Base-by-base conservation (phyloP, 345 rosid genomes). In the Luvunga scandens region DNA sequence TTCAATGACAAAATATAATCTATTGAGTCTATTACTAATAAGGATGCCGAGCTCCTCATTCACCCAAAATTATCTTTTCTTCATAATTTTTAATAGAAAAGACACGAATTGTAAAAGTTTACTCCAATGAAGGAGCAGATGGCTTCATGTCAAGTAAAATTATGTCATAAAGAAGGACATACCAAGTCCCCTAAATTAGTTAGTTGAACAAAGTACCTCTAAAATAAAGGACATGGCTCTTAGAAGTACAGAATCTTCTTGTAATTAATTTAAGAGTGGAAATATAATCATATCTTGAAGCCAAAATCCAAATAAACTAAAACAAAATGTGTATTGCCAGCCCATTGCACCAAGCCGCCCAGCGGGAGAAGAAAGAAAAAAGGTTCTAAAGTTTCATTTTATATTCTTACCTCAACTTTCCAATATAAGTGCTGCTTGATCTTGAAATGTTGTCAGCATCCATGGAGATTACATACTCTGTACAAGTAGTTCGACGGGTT, bases 391-490 rank as follows among this genome's bases (percentile, higher is more conserved):
- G 56, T 67, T 45, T 25, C n/a, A n/a, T 9, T 73, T 9, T 60
- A 24, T 24, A 72, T 19, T 66, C 80, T 72, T 84, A 88, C 94
- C 94, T 89, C 80, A 88, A 87, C 77, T 90, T 90, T 80, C 94
- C 94, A 5, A 90, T 87, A 83, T 90, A 90, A 68, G 84, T 79
- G 80, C 84, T 87, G 77, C 91, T 89, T 62, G 94, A 90, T 82
- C 91, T 82, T 81, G 93, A 90, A 75, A 90, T 87, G 82, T 86
- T 90, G 68, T 86, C 88, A 39, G 94, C 91, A 85, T 89, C 88
- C 90, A 90, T 89, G 38, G 94, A 90, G 84, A 90, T 86, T 62
- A 90, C 80, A 75, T 90, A 90, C 88, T 90, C 94, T 0, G 94
- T 90, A 42, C 83, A 85, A 68, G 94, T 90, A 76, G 94, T 87